Evolutionary conservation across 140 eudicot species (phyloP).

Genomic region (Stevia rebaudiana): DNA sequence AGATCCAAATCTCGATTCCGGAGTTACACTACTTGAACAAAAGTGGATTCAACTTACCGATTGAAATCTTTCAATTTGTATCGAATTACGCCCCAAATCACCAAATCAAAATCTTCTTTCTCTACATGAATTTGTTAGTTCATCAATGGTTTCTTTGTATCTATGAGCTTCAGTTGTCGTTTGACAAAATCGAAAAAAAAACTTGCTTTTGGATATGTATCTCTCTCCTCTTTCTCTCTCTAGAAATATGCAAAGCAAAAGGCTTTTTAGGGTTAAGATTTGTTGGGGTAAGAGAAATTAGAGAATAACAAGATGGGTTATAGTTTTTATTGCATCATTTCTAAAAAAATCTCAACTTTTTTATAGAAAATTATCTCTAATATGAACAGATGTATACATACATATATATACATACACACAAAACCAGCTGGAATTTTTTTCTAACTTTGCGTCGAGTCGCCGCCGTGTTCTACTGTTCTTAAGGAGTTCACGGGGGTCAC

Average conservation of each 20-base stretch:
- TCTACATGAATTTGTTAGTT: constrained; percentile 29
- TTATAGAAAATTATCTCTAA: constrained; percentile 12
- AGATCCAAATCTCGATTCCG: constrained; percentile 22
- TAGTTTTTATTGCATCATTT: constrained; percentile 25
- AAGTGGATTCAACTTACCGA: constrained; percentile 16
- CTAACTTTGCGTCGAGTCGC: constrained; percentile 38
- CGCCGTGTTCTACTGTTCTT: constrained; percentile 44
- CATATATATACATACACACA: constrained; percentile 17
- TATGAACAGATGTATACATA: constrained; percentile 25
- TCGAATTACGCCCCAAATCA: constrained; percentile 16
- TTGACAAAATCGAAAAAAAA: constrained; percentile 1
- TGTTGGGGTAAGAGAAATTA: constrained; percentile 22
- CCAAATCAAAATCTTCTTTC: constrained; percentile 16
- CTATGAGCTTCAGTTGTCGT: constrained; percentile 21
- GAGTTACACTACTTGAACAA: neutral
- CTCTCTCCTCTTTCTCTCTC: constrained; percentile 21
- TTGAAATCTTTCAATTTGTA: neutral
- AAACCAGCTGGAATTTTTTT: constrained; percentile 30
- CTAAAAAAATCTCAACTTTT: neutral
- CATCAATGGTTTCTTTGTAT: constrained; percentile 3
- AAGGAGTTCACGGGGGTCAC: constrained; percentile 26
- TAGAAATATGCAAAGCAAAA: constrained; percentile 29
- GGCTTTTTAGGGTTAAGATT: constrained; percentile 43
- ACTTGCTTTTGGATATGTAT: constrained; percentile 15
- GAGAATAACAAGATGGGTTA: constrained; percentile 17